A percentile compares a stretch with the other conserved stretches of the same genome.
These are phyloP conservation scores for Lophiotrema nucula DNA, from an alignment of 495 filamentous ascomycete species.

Conservation along the genomic window DNA sequence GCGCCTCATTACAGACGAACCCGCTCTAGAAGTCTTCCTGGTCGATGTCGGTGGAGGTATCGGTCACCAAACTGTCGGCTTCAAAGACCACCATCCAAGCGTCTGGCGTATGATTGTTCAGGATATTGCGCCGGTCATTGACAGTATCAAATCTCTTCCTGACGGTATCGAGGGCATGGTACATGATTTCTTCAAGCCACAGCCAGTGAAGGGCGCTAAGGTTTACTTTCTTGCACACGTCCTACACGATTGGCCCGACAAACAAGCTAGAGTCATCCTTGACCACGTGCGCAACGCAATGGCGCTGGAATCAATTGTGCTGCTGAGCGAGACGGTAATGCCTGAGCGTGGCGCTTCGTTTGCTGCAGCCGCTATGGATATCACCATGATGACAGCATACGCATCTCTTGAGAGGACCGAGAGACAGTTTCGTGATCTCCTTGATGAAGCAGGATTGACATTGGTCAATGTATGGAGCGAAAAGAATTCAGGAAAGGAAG, in stretches of 20 bases:
- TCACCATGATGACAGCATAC: conserved; percentile 8
- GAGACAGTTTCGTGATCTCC: not conserved
- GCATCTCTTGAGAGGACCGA: conserved; percentile 5
- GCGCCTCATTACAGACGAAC: not conserved
- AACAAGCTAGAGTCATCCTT: conserved; percentile 41
- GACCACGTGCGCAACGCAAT: conserved; percentile 39
- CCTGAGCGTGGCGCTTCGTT: conserved; percentile 21
- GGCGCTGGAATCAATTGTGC: conserved; percentile 41
- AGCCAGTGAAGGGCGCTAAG: conserved; percentile 40
- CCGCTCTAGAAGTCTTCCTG: not conserved
- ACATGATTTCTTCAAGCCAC: conserved; percentile 13
- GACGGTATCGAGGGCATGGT: conserved; percentile 2
- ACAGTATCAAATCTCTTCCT: not conserved
- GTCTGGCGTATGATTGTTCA: conserved; percentile 3
- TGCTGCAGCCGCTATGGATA: not conserved
- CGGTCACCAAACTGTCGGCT: conserved; percentile 4
- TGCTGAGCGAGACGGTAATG: conserved; percentile 47
- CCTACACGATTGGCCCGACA: conserved; percentile 45
- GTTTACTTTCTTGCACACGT: conserved; percentile 49
- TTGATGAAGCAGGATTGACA: conserved; percentile 1
- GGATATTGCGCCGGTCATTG: conserved; percentile 9
- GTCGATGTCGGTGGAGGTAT: conserved; percentile 12
- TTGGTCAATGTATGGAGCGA: not conserved
- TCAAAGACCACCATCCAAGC: not conserved
- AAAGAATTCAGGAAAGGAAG: not conserved